phyloP scores from a whole-genome alignment of 768 basidiomycete genomes.

The Lentinula raphanica region DNA sequence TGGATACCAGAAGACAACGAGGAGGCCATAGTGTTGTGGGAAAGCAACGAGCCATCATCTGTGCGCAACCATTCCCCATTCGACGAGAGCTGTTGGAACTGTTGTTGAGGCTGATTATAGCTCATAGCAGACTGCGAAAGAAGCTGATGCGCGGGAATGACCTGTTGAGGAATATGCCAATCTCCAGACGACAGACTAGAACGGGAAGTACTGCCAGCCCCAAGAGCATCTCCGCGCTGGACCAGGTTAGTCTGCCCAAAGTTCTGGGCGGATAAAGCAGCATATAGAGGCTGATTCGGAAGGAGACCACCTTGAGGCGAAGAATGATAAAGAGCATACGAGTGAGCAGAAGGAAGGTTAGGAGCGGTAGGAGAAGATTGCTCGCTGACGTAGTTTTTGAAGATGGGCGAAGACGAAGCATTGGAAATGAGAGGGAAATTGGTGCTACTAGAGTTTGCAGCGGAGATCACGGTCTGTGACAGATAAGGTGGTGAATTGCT shows the following conservation, averaged over 20 bases:
- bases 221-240: constrained; percentile 2
- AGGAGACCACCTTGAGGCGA: constrained; percentile 3
- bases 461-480: background rate
- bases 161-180: constrained; percentile 4
- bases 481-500: constrained; percentile 4
- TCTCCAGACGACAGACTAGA: background rate
- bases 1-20: background rate
- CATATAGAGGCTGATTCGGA: constrained; percentile 1
- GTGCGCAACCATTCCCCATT: constrained; percentile 14
- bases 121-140: background rate
- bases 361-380: constrained; percentile 14
- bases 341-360: constrained; percentile 9
- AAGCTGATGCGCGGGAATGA: background rate
- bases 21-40: background rate
- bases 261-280: constrained; percentile 4
- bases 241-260: background rate
- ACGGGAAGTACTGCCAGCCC: background rate
- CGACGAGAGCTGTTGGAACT: background rate
- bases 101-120: constrained; percentile 1
- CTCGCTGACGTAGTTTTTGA: constrained; percentile 16
- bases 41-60: constrained; percentile 6
- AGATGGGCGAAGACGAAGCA: constrained; percentile 8
- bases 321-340: constrained; percentile 7
- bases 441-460: background rate
- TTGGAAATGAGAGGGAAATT: constrained; percentile 2